Evolutionary conservation across 75 land plant genomes (phyloP), one percentile per base, ranked within the genome.

Genomic region (Pinus albicaulis): DNA sequence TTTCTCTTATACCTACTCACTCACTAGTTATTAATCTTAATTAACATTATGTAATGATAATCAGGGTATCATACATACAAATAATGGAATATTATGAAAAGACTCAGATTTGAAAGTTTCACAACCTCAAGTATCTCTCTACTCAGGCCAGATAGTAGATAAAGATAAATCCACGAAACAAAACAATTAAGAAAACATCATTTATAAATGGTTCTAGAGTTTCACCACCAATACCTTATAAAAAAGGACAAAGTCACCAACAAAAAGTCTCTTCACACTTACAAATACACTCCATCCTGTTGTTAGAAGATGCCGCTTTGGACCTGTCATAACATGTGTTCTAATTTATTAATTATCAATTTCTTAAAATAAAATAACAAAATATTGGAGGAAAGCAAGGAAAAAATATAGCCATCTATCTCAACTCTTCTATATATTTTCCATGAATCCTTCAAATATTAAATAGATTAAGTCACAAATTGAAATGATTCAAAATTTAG

Each of bases 201-300:
- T 48, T 48, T 48, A 11, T 48, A 48, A 48, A 7, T 48, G 52
- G 11, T 48, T 48, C 52, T 0, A 8, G 52, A 48, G 52, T 48
- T 48, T 48, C 52, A 48, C 19, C 17, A 3, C 11, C 22, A 52
- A 31, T 80, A 92, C 97, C 97, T 82, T 74, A 94, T 92, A 65
- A 94, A 94, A n/a, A n/a, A 94, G 91, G 25, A 94, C 92, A 58
- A 94, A 83, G 73, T 94, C 94, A 63, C 97, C 97, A 44, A 94
- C 94, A 69, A 80, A 61, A 23, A 94, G 92, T 57, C 97, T 77
- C 86, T 94, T 94, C 36, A 92, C 83, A 79, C 94, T 94, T 8
- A 94, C 95, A 86, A 92, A 94, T 13, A 94, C 91, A 82, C 97
- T 94, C 97, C 97, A 94, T 31, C 97, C 94, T 31, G 97, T 94